These are phyloP conservation scores for Solanum arcanum DNA, from an alignment of 257 asterid species.

Conservation along the genomic window DNA sequence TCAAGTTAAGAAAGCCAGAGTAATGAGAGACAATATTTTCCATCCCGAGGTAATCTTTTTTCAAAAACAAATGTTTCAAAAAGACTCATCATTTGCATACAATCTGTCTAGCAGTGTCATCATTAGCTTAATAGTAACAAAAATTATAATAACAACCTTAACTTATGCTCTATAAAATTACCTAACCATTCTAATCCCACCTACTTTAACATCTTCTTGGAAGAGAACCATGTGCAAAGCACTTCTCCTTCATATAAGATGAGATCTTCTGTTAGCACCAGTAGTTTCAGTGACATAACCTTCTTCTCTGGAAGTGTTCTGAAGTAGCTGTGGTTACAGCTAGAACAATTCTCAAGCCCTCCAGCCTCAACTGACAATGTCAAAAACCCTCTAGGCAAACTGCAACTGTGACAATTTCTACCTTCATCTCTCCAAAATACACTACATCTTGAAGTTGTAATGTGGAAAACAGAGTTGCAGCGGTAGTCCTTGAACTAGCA, in stretches of 20 bases:
- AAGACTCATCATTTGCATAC: background rate
- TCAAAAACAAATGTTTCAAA: background rate
- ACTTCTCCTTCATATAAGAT: background rate
- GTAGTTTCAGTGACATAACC: background rate
- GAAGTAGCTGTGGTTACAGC: background rate
- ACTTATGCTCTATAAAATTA: background rate
- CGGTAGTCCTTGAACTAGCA: background rate
- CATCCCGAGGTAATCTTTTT: background rate
- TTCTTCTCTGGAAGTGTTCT: background rate
- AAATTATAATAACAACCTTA: background rate
- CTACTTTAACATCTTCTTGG: background rate
- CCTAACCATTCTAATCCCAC: background rate
- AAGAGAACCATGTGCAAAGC: background rate
- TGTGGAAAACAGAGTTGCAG: background rate
- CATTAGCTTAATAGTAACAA: background rate
- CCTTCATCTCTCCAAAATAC: background rate
- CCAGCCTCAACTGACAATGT: background rate
- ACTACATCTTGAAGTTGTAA: background rate
- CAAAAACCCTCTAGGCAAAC: background rate
- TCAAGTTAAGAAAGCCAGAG: background rate
- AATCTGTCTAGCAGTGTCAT: background rate
- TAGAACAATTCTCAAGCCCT: background rate
- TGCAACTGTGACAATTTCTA: background rate
- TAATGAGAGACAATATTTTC: background rate
- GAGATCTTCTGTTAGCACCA: background rate